Evolutionary conservation across 345 rosid species (phyloP), one percentile per base, ranked within the genome.

Genomic region (Populus deltoides): DNA sequence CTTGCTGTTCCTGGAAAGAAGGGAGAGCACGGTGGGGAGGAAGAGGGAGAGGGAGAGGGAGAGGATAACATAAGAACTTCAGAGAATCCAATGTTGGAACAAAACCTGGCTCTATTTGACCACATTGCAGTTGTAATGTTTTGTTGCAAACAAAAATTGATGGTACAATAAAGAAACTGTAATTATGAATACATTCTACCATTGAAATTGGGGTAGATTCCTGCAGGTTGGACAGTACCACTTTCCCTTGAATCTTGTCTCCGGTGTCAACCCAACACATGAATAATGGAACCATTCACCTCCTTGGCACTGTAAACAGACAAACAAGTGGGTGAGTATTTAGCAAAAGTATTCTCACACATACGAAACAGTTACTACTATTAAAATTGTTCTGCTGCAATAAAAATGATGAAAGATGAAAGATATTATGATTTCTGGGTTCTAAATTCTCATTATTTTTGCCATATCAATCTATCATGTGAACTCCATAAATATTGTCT

Each of bases 271-370:
- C 70, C 99, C 99, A 61, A 96, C 99, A 38, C 99, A 96, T 1
- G 93, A n/a, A 75, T 96, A 96, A 73, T 94, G 99, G 88, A 96
- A 96, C 99, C 99, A 94, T 81, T 96, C 99, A 66, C 99, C 99
- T 86, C 99, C 99, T 84, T 90, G 94, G 85, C 99, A 96, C 99
- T 94, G 87, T 72, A 36, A 62, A 7, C 22, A 47, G 53, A 59
- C 79, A 69, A 81, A 76, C 22, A 78, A 7, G 49, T 74, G 65
- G 10, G 63, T 11, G 29, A n/a, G 63, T 59, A 57, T n/a, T 24
- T 53, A 41, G 61, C 10, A 75, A 16, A 79, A 5, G 47, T 12
- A 15, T 43, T 24, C 38, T 25, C 66, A 57, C 24, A 17, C 17
- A 35, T 35, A 9, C 4, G 3, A 15, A 70, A 24, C 6, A 41